Evolutionary conservation across 2,329 filamentous ascomycete genomes (phyloP).

Genomic region (Arthroderma uncinatum): DNA sequence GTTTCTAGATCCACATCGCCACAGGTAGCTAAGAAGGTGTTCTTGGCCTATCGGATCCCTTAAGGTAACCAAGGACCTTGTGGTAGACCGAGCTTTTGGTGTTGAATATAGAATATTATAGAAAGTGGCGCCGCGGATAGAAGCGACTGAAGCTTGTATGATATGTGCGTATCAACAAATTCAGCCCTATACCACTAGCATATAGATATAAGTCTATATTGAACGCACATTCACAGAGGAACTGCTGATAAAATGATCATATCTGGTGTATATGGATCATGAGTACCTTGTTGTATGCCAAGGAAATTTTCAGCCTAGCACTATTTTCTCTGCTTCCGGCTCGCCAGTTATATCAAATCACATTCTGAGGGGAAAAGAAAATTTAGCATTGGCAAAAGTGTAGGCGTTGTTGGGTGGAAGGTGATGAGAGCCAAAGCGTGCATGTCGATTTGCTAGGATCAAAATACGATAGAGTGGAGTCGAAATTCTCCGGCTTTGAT

Average conservation of each 20-base stretch:
- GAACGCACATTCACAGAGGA: background rate
- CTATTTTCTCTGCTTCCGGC: background rate
- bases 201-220: background rate
- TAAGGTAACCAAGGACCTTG: background rate
- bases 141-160: background rate
- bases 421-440: background rate
- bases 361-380: background rate
- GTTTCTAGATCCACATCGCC: background rate
- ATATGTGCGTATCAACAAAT: too few relatives aligned
- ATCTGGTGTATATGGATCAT: background rate
- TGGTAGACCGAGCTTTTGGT: background rate
- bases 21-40: background rate
- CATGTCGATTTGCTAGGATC: background rate
- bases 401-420: background rate
- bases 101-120: background rate
- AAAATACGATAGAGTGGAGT: background rate
- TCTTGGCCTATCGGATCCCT: background rate
- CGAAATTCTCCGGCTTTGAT: background rate
- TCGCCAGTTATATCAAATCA: background rate
- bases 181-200: background rate
- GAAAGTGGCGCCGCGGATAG: background rate
- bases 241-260: background rate
- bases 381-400: background rate
- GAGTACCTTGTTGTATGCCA: constrained; percentile 4
- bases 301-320: background rate